Percentiles rank a stretch among this genome's conserved stretches.
These are phyloP conservation scores for Lactarius deliciosus DNA, from an alignment of 768 basidiomycete species.

Conservation along the genomic window DNA sequence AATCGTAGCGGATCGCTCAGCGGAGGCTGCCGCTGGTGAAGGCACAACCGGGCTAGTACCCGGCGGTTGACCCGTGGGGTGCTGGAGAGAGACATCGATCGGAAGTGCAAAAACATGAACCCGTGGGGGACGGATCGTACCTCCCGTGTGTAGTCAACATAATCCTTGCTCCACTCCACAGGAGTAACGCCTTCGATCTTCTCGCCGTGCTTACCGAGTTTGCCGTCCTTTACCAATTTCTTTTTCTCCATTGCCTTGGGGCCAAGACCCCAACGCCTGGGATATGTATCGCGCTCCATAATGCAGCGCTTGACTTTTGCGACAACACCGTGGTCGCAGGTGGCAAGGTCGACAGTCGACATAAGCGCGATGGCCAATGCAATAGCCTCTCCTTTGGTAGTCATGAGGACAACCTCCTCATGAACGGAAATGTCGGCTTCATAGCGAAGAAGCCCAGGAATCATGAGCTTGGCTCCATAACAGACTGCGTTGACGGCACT, in stretches of 20 bases:
- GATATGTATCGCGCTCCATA: slow-evolving; percentile 99
- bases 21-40: slow-evolving; percentile 31
- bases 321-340: slow-evolving; percentile 97
- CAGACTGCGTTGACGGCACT: slow-evolving; percentile 99
- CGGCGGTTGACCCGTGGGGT: slow-evolving; percentile 41
- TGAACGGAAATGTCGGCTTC: slow-evolving; percentile 91
- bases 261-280: slow-evolving; percentile 97
- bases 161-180: slow-evolving; percentile 86
- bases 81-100: slow-evolving; percentile 31
- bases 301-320: slow-evolving; percentile 99
- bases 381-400: slow-evolving; percentile 98
- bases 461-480: slow-evolving; percentile 99
- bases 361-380: slow-evolving; percentile 95
- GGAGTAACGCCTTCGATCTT: slow-evolving; percentile 87
- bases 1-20: slow-evolving; percentile 32
- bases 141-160: slow-evolving; percentile 88
- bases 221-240: slow-evolving; percentile 97
- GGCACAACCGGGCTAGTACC: slow-evolving; percentile 33
- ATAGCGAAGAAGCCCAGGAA: slow-evolving; percentile 95
- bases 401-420: slow-evolving; percentile 98
- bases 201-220: slow-evolving; percentile 93
- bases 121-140: slow-evolving; percentile 34
- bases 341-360: slow-evolving; percentile 97
- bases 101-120: slow-evolving; percentile 32
- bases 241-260: slow-evolving; percentile 97